These are phyloP conservation scores for Suhomyces terraborum DNA, from an alignment of 1,139 yeast species.

Conservation along the genomic window DNA sequence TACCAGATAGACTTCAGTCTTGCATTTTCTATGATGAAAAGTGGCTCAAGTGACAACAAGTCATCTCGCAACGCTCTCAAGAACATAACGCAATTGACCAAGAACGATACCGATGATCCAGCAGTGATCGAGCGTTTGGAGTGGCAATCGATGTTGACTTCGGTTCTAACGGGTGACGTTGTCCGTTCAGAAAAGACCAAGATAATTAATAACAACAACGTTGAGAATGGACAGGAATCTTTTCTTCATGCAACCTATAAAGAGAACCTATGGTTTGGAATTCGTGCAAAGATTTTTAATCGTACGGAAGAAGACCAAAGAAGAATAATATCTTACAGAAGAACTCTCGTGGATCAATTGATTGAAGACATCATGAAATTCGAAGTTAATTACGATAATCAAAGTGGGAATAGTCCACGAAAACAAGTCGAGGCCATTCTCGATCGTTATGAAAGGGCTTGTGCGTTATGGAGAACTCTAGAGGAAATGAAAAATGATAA, in stretches of 20 bases:
- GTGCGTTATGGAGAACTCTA: constrained; percentile 77
- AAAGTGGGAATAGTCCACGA: constrained; percentile 29
- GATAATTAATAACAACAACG: constrained; percentile 52
- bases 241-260: constrained; percentile 59
- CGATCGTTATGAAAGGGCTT: constrained; percentile 65
- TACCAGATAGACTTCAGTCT: constrained; percentile 45
- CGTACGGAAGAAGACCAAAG: constrained; percentile 81
- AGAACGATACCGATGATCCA: constrained; percentile 57
- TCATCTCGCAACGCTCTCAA: constrained; percentile 37
- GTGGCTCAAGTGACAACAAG: constrained; percentile 23
- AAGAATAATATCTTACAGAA: constrained; percentile 65
- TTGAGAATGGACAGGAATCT: constrained; percentile 48
- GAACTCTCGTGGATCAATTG: constrained; percentile 73
- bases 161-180: constrained; percentile 93
- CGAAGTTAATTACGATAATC: constrained; percentile 49
- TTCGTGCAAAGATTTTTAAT: constrained; percentile 78
- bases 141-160: constrained; percentile 93
- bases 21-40: constrained; percentile 40
- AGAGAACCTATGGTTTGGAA: constrained; percentile 80
- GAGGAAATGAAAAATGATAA: constrained; percentile 80
- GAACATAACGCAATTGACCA: constrained; percentile 42
- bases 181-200: constrained; percentile 88
- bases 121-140: constrained; percentile 79
- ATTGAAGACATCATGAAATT: constrained; percentile 72
- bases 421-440: constrained; percentile 59